Evolutionary conservation across 2,329 filamentous ascomycete genomes (phyloP).

Genomic region (Cladosporium sp.): DNA sequence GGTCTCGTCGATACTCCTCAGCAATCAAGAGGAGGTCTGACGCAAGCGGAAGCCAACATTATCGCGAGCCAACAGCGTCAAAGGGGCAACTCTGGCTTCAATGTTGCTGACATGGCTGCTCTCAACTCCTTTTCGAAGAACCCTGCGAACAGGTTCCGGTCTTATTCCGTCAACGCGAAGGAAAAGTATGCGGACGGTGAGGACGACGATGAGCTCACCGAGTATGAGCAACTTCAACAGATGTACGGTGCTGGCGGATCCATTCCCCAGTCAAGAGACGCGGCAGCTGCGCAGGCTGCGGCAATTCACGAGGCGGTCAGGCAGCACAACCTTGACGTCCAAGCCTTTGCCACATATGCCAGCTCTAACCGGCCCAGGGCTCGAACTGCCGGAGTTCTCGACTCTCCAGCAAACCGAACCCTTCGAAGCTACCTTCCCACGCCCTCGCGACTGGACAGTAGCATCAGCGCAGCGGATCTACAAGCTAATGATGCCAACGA

Average conservation of each 20-base stretch:
- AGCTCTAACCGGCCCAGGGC: conserved; percentile 78
- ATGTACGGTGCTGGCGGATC: conserved; percentile 53
- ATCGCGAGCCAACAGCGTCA: conserved; percentile 45
- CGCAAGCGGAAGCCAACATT: conserved; percentile 51
- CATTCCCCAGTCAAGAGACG: conserved; percentile 50
- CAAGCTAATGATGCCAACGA: conserved; percentile 68
- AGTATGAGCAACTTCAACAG: conserved; percentile 50
- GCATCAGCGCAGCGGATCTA: conserved; percentile 69
- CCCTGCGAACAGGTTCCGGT: conserved; percentile 76
- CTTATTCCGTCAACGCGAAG: conserved; percentile 97
- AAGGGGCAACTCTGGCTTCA: conserved; percentile 45
- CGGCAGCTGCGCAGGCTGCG: conserved; percentile 51
- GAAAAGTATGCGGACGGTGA: conserved; percentile 92
- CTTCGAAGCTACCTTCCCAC: conserved; percentile 68
- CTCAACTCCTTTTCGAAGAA: conserved; percentile 71
- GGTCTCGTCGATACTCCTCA: conserved; percentile 91
- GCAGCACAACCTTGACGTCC: conserved; percentile 87
- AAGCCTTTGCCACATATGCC: conserved; percentile 82
- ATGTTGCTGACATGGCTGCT: conserved; percentile 68
- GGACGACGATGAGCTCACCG: conserved; percentile 52
- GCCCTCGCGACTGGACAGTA: conserved; percentile 68
- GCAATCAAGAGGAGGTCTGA: conserved; percentile 65
- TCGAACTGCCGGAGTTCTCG: conserved; percentile 83
- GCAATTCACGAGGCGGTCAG: conserved; percentile 68
- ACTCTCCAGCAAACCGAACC: conserved; percentile 61